phyloP scores from a whole-genome alignment of 306 rosid species.

The Cucumis sativus region Cucumber_9930_V3 NC_026657.2:233501-234000 shows the following conservation, averaged over 20 bases:
- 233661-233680: not conserved
- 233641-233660: not conserved
- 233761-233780: not conserved
- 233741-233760: not conserved
- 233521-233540: not conserved
- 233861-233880: slow-evolving; percentile 61
- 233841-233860: slow-evolving; percentile 93
- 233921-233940: slow-evolving; percentile 59
- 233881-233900: slow-evolving; percentile 59
- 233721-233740: not conserved
- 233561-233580: not conserved
- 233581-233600: not conserved
- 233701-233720: not conserved
- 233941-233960: not conserved
- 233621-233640: not conserved
- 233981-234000: not conserved
- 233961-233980: not conserved
- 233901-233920: slow-evolving; percentile 51
- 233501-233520: not conserved
- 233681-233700: not conserved
- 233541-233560: not conserved
- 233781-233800: not conserved
- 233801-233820: not conserved
- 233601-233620: not conserved
- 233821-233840: slow-evolving; percentile 41